Conservation (phyloP, 768 basidiomycete species). For the Suillus subaureus region DNA sequence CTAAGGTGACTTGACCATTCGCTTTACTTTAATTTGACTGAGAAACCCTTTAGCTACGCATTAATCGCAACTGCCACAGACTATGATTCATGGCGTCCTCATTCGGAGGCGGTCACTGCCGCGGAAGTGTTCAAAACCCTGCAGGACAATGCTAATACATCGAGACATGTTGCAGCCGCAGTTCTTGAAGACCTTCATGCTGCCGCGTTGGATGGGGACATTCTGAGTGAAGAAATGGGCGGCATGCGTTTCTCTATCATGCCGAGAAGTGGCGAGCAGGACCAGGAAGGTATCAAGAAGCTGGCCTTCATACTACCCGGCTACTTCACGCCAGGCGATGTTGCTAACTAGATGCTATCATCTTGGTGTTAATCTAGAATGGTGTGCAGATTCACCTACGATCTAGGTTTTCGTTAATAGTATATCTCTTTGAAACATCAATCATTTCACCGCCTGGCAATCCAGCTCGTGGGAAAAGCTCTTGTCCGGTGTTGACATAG, state of each 20-base stretch:
- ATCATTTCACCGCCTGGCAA: background rate
- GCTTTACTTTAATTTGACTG: background rate
- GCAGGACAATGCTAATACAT: constrained; percentile 82
- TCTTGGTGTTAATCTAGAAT: background rate
- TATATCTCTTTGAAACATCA: background rate
- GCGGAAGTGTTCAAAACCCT: constrained; percentile 91
- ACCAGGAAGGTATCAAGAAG: constrained; percentile 63
- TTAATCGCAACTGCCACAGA: constrained; percentile 91
- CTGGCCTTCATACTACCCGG: constrained; percentile 77
- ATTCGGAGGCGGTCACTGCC: constrained; percentile 82
- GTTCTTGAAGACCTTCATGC: constrained; percentile 72
- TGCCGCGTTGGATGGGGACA: constrained; percentile 50
- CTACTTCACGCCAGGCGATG: constrained; percentile 51
- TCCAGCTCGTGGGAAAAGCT: background rate
- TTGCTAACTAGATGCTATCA: constrained; percentile 10
- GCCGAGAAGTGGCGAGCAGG: constrained; percentile 60
- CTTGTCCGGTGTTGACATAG: background rate
- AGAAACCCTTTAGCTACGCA: constrained; percentile 65
- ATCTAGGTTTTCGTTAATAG: background rate
- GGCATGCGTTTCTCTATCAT: constrained; percentile 88
- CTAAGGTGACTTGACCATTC: constrained; percentile 56
- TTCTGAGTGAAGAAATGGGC: constrained; percentile 73
- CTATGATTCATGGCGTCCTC: constrained; percentile 92
- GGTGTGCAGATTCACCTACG: background rate
- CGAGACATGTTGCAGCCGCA: constrained; percentile 70